Evolutionary conservation across 78 protist species (phyloP).

Genomic region (Goniomonas avonlea): DNA sequence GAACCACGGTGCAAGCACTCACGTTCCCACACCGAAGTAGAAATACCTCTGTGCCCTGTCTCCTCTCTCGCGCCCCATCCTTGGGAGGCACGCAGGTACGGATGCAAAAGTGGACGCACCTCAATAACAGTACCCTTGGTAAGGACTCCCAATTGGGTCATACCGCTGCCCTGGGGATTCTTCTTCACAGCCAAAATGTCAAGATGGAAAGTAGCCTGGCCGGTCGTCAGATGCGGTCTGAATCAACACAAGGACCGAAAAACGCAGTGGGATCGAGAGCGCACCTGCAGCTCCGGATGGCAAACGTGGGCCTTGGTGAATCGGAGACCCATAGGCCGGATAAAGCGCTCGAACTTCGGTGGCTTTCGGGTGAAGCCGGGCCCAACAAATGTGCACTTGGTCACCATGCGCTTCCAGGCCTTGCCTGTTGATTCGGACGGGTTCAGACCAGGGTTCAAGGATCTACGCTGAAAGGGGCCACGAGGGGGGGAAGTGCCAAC

Average conservation of each 20-base stretch:
- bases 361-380: constrained; percentile 96
- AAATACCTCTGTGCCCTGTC: no score
- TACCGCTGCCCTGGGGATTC: constrained; percentile 86
- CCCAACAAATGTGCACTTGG: constrained; percentile 95
- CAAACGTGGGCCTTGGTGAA: constrained; percentile 92
- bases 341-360: constrained; percentile 97
- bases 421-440: no score
- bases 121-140: constrained; percentile 99
- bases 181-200: constrained; percentile 93
- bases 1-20: no score
- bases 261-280: no score
- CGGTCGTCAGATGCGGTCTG: no score
- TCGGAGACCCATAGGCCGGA: constrained; percentile 93
- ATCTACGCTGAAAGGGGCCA: no score
- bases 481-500: no score
- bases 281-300: constrained; percentile 99
- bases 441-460: not conserved
- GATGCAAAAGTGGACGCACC: constrained; percentile 18
- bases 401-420: constrained; percentile 96
- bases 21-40: no score
- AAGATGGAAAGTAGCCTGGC: constrained; percentile 89
- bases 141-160: constrained; percentile 94
- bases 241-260: no score
- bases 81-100: no score
- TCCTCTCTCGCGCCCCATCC: no score